A percentile compares a stretch with the other conserved stretches of the same genome.
These are phyloP conservation scores for Drechmeria coniospora DNA, from an alignment of 2,329 filamentous ascomycete species.

Conservation along the genomic window DNA sequence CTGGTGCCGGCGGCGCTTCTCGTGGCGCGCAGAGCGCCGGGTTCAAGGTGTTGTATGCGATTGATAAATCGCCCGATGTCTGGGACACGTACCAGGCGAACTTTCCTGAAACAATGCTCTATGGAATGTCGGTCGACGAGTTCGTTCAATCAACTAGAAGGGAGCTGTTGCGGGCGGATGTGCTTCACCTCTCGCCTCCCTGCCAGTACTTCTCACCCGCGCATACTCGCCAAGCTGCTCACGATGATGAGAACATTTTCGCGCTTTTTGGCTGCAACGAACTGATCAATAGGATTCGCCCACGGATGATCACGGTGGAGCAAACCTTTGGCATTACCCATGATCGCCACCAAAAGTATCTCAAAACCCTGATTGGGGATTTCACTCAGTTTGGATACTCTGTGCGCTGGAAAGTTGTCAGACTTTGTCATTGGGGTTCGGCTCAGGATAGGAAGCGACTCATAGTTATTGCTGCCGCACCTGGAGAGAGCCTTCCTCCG, in stretches of 20 bases:
- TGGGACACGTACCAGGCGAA: conserved; percentile 43
- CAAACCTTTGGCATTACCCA: conserved; percentile 57
- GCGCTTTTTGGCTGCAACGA: conserved; percentile 36
- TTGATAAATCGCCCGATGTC: conserved; percentile 46
- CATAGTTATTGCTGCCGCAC: conserved; percentile 43
- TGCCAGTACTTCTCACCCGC: conserved; percentile 64
- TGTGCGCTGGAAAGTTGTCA: conserved; percentile 49
- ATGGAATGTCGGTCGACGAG: conserved; percentile 28
- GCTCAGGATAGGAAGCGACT: conserved; percentile 35
- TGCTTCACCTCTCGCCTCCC: conserved; percentile 62
- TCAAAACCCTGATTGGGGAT: conserved; percentile 44
- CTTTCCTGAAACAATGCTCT: conserved; percentile 35
- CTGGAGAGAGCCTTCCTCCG: conserved; percentile 52
- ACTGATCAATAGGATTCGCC: conserved; percentile 41
- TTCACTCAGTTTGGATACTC: conserved; percentile 54
- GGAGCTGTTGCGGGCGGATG: conserved; percentile 35
- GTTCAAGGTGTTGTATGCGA: conserved; percentile 40
- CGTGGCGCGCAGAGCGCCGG: conserved; percentile 45
- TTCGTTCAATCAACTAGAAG: conserved; percentile 25
- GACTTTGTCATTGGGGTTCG: conserved; percentile 33
- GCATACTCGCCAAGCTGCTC: conserved; percentile 50
- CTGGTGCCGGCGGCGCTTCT: conserved; percentile 57
- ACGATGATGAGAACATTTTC: conserved; percentile 56
- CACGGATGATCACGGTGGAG: conserved; percentile 61
- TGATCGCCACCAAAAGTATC: conserved; percentile 35